These are phyloP conservation scores for Pseudevernia furfuracea DNA, from an alignment of 495 filamentous ascomycete genomes.

Conservation along the genomic window DNA sequence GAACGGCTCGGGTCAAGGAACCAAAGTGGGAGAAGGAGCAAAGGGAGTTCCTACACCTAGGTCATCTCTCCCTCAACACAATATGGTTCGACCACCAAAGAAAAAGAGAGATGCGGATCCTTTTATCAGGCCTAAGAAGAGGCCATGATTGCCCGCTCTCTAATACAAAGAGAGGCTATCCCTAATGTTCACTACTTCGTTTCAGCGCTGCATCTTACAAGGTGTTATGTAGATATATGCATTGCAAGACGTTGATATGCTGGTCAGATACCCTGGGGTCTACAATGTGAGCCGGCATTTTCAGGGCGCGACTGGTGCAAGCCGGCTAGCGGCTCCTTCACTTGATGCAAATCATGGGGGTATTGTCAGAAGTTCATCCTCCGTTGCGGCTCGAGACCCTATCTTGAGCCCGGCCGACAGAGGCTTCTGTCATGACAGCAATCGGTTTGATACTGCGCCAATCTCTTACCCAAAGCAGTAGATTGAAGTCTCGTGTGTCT, in stretches of 20 bases:
- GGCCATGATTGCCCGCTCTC: constrained; percentile 20
- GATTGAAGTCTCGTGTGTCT: no score
- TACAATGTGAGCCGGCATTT: neutral
- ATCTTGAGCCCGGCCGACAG: no score
- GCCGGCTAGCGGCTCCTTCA: neutral
- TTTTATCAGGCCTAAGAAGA: constrained; percentile 46
- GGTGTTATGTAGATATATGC: neutral
- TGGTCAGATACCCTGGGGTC: constrained; percentile 10
- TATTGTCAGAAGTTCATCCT: neutral
- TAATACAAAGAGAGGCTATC: neutral
- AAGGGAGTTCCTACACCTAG: neutral
- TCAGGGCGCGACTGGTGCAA: neutral
- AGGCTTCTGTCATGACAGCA: no score
- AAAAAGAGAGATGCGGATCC: constrained; percentile 45
- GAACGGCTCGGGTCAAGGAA: constrained; percentile 24
- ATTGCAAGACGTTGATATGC: constrained; percentile 1
- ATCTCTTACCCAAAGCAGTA: no score
- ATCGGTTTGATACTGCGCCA: no score
- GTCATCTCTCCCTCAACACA: constrained; percentile 10
- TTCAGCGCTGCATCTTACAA: constrained; percentile 8
- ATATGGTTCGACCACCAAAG: constrained; percentile 30
- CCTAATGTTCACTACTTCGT: neutral
- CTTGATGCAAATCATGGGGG: neutral
- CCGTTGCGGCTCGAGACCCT: no score
- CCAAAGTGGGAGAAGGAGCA: neutral